A percentile compares a stretch with the other conserved stretches of the same genome.
phyloP scores from a whole-genome alignment of 2,329 filamentous ascomycete genomes.

The Colletotrichum graminicola region DNA sequence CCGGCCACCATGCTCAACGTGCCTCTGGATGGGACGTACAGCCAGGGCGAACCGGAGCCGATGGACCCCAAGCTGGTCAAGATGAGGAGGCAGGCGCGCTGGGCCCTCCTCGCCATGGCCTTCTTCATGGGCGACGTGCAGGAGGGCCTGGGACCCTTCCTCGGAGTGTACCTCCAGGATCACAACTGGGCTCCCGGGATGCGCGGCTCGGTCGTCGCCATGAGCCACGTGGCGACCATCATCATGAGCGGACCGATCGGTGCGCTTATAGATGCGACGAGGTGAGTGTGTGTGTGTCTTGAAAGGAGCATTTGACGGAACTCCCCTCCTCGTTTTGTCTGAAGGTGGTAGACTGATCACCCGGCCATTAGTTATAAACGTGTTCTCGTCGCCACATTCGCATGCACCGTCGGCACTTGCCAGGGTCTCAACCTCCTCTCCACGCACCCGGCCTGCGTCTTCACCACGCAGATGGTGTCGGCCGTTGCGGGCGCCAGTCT shows the following conservation, averaged over 20 bases:
- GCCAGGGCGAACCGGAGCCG: background rate
- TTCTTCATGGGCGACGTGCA: slow-evolving; percentile 38
- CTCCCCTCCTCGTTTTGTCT: too few relatives aligned
- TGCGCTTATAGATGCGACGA: slow-evolving; percentile 34
- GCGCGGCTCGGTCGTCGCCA: slow-evolving; percentile 28
- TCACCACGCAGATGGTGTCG: slow-evolving; percentile 33
- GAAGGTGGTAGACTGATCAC: background rate
- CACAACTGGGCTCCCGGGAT: slow-evolving; percentile 30
- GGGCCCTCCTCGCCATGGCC: slow-evolving; percentile 35
- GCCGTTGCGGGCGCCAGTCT: slow-evolving; percentile 33
- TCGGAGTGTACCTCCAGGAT: slow-evolving; percentile 36
- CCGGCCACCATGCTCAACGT: slow-evolving; percentile 8
- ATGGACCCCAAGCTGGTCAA: background rate
- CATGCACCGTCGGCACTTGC: slow-evolving; percentile 27
- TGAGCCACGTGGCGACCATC: slow-evolving; percentile 30
- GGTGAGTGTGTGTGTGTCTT: slow-evolving; percentile 16
- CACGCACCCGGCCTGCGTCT: slow-evolving; percentile 32
- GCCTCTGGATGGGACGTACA: background rate
- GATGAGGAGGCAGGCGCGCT: slow-evolving; percentile 24
- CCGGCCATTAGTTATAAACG: slow-evolving; percentile 19
- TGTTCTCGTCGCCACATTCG: slow-evolving; percentile 23
- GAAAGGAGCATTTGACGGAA: too few relatives aligned
- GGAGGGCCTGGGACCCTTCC: slow-evolving; percentile 32
- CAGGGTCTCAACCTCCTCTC: slow-evolving; percentile 31
- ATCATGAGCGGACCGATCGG: slow-evolving; percentile 31